These are phyloP conservation scores for Camelina laxa DNA, from an alignment of 345 rosid genomes.

Conservation along the genomic window DNA sequence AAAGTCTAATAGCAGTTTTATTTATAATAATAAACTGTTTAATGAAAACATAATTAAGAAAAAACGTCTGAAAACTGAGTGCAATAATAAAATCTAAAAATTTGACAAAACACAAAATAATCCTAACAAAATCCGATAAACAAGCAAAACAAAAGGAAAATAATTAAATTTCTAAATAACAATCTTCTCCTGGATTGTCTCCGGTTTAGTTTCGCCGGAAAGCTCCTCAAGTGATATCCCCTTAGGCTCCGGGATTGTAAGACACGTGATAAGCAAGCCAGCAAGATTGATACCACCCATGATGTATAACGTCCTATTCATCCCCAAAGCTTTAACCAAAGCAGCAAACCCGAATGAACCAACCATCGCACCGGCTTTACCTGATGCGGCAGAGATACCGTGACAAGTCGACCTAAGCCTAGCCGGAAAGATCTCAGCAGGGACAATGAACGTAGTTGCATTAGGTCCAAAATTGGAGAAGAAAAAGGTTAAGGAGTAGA, in stretches of 20 bases:
- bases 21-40: not conserved
- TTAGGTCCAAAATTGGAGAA: conserved; percentile 85
- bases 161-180: not conserved
- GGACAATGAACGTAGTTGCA: conserved; percentile 76
- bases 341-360: conserved; percentile 79
- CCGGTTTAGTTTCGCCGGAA: conserved; percentile 54
- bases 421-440: conserved; percentile 83
- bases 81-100: not conserved
- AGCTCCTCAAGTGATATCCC: conserved; percentile 67
- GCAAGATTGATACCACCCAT: conserved; percentile 49
- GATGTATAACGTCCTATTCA: conserved; percentile 48
- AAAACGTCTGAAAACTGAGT: not conserved
- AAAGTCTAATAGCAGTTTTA: not conserved
- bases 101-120: not conserved
- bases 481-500: conserved; percentile 75
- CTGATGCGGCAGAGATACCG: conserved; percentile 73
- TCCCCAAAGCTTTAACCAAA: conserved; percentile 53
- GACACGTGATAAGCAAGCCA: conserved; percentile 51
- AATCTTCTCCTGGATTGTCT: conserved; percentile 6
- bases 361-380: conserved; percentile 75
- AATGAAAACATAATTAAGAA: not conserved
- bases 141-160: not conserved
- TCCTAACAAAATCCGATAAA: not conserved
- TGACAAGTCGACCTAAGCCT: conserved; percentile 82
- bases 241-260: conserved; percentile 54